Evolutionary conservation across 2,329 filamentous ascomycete species (phyloP).

Genomic region (Pestalotiopsis sp.): DNA sequence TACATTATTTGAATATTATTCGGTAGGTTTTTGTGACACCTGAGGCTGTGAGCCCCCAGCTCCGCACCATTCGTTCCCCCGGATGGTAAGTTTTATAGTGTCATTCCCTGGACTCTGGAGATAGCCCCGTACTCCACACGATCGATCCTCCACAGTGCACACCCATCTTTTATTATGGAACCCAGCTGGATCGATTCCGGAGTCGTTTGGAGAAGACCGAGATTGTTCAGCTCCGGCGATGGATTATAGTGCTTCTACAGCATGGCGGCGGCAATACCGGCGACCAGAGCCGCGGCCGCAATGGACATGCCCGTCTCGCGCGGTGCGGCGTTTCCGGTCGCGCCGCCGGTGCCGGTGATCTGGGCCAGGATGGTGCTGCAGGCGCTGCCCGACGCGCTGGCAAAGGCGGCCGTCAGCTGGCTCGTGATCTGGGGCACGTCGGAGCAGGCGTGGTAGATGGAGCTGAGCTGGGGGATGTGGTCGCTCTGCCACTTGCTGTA

Average conservation of each 20-base stretch:
- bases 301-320: slow-evolving; percentile 2
- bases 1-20: not conserved
- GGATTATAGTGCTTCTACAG: not conserved
- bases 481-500: slow-evolving; percentile 2
- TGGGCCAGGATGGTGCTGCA: slow-evolving; percentile 4
- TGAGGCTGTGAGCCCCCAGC: not conserved
- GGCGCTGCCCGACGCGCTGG: not conserved
- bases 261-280: not conserved
- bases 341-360: not conserved
- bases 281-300: not conserved
- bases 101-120: not conserved
- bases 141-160: not conserved
- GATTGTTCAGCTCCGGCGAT: not conserved
- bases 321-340: not conserved
- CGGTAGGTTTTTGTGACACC: not conserved
- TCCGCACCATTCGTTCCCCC: not conserved
- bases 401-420: not conserved
- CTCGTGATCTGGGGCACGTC: not conserved
- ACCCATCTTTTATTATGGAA: not conserved
- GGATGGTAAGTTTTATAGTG: not conserved
- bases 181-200: not conserved
- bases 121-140: not conserved
- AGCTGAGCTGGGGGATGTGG: not conserved
- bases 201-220: not conserved
- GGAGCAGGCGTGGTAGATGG: slow-evolving; percentile 3